Percentiles rank a stretch among this genome's conserved stretches.
phyloP scores from a whole-genome alignment of 768 basidiomycete genomes.

The Tricholoma bakamatsutake region DNA sequence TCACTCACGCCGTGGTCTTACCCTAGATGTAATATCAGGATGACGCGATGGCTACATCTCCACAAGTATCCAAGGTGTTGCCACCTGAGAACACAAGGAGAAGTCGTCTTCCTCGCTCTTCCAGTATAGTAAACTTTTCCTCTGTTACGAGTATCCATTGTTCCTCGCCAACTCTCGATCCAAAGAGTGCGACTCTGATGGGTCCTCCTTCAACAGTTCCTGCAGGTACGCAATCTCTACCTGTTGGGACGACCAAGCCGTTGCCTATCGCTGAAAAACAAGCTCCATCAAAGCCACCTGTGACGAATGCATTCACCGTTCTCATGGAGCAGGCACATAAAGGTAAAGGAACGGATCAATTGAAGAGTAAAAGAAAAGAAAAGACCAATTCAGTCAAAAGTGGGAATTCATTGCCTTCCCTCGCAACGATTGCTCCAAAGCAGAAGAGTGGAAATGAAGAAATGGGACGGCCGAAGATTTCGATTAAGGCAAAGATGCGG shows the following conservation, averaged over 20 bases:
- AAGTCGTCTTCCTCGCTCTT: conserved; percentile 31
- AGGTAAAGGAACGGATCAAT: conserved; percentile 8
- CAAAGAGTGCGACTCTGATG: conserved; percentile 9
- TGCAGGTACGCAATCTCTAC: neutral
- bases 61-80: conserved; percentile 10
- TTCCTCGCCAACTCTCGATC: neutral
- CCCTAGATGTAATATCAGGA: neutral
- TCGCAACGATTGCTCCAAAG: conserved; percentile 1
- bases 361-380: conserved; percentile 21
- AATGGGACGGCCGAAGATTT: conserved; percentile 19
- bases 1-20: neutral
- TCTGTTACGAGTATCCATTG: neutral
- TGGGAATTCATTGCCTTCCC: conserved; percentile 4
- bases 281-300: neutral
- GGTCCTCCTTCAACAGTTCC: conserved; percentile 12
- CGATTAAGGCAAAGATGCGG: conserved; percentile 33
- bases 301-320: conserved; percentile 25
- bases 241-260: conserved; percentile 7
- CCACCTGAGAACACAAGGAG: conserved; percentile 12
- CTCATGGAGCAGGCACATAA: conserved; percentile 26
- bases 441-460: conserved; percentile 7
- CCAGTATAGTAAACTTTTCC: conserved; percentile 9
- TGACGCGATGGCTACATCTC: neutral
- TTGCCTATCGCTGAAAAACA: conserved; percentile 7
- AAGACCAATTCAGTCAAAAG: conserved; percentile 8